Evolutionary conservation across 2,329 filamentous ascomycete species (phyloP).

Genomic region (Kalmusia sp.): DNA sequence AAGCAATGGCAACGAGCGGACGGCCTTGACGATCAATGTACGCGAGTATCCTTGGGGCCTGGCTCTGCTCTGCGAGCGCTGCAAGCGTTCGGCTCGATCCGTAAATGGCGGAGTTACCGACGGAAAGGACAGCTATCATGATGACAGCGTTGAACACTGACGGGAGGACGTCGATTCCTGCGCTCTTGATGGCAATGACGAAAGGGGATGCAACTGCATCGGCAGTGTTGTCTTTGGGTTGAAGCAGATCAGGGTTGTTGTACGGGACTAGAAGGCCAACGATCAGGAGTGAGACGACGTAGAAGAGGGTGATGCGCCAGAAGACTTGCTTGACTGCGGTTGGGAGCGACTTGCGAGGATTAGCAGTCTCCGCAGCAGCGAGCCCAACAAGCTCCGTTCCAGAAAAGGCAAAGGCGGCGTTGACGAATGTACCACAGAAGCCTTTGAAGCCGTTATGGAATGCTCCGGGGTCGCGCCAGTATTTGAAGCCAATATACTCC

Average conservation of each 20-base stretch:
- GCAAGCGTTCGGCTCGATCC: conserved; percentile 90
- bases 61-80: conserved; percentile 80
- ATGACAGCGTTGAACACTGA: conserved; percentile 96
- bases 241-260: conserved; percentile 68
- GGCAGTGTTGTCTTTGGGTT: conserved; percentile 61
- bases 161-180: conserved; percentile 80
- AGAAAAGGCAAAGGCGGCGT: conserved; percentile 76
- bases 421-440: conserved; percentile 79
- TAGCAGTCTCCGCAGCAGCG: conserved; percentile 79
- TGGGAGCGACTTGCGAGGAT: conserved; percentile 83
- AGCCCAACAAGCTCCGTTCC: conserved; percentile 81
- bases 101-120: conserved; percentile 91
- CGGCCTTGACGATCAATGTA: conserved; percentile 69
- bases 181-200: conserved; percentile 88
- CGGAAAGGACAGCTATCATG: conserved; percentile 85
- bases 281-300: conserved; percentile 80
- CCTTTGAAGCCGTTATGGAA: conserved; percentile 85
- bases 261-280: conserved; percentile 85
- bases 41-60: conserved; percentile 63
- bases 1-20: conserved; percentile 61
- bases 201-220: conserved; percentile 85
- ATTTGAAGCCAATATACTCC: conserved; percentile 78
- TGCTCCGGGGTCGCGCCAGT: conserved; percentile 82
- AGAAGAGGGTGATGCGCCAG: conserved; percentile 87
- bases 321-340: conserved; percentile 95